phyloP scores from a whole-genome alignment of 148 eudicot genomes.

The Euryodendron excelsum region DNA sequence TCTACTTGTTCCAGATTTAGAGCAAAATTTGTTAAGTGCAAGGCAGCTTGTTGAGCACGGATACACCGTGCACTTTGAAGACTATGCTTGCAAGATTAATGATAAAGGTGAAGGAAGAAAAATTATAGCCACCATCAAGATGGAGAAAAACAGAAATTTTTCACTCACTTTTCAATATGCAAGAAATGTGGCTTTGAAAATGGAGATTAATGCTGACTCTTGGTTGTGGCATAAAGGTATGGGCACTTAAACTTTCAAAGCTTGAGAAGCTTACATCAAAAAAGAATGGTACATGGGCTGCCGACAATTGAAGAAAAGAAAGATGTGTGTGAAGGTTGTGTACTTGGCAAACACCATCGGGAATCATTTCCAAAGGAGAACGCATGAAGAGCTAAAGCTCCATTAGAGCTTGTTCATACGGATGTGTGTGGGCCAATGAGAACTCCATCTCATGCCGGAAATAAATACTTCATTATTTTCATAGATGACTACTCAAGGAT shows the following conservation, averaged over 20 bases:
- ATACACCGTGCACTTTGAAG: slow-evolving; percentile 7
- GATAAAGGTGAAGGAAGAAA: background rate
- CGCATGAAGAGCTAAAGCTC: slow-evolving; percentile 19
- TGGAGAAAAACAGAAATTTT: slow-evolving; percentile 14
- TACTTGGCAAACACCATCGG: slow-evolving; percentile 6
- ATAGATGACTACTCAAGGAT: slow-evolving; percentile 11
- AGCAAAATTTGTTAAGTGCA: slow-evolving; percentile 18
- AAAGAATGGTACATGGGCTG: background rate
- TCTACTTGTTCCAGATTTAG: slow-evolving; percentile 8
- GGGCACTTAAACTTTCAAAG: slow-evolving; percentile 19
- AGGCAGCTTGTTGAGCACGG: slow-evolving; percentile 15
- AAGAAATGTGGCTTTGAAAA: background rate
- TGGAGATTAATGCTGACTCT: background rate
- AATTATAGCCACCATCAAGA: background rate
- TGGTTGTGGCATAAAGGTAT: slow-evolving; percentile 22
- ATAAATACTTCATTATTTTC: slow-evolving; percentile 15
- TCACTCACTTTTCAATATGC: background rate
- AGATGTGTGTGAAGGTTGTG: background rate
- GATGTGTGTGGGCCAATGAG: slow-evolving; percentile 18
- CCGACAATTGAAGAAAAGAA: background rate
- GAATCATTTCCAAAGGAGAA: background rate
- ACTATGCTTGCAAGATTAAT: background rate
- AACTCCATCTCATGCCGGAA: background rate
- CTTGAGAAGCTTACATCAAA: background rate
- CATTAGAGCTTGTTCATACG: slow-evolving; percentile 10